Evolutionary conservation across 2,329 filamentous ascomycete species (phyloP).

Genomic region (Chaetomium strumarium): DNA sequence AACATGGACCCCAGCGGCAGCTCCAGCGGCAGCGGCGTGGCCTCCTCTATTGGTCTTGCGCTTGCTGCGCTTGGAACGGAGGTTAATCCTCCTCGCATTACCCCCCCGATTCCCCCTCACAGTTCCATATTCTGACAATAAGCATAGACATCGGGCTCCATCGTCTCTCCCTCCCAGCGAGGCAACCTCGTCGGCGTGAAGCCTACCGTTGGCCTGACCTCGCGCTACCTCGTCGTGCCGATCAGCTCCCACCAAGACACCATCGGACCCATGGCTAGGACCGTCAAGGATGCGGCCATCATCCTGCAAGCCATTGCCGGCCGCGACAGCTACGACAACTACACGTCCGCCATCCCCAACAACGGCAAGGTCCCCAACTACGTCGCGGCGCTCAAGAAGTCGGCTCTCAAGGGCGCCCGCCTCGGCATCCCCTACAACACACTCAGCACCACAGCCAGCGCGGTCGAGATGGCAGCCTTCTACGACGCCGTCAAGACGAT

Average conservation of each 20-base stretch:
- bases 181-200: constrained; percentile 65
- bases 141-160: no score
- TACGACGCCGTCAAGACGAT: no score
- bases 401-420: constrained; percentile 40
- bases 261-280: constrained; percentile 59
- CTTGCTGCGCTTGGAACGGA: constrained; percentile 56
- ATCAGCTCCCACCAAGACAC: constrained; percentile 60
- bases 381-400: constrained; percentile 43
- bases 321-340: no score
- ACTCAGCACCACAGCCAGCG: constrained; percentile 34
- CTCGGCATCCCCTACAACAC: constrained; percentile 49
- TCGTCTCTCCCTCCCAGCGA: constrained; percentile 46
- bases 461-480: constrained; percentile 44
- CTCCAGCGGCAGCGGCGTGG: constrained; percentile 56
- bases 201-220: constrained; percentile 61
- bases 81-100: no score
- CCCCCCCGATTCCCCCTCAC: no score
- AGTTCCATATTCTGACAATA: no score
- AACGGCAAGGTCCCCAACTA: constrained; percentile 54
- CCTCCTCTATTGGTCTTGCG: constrained; percentile 53
- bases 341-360: no score
- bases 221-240: constrained; percentile 58
- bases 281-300: constrained; percentile 59
- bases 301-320: constrained; percentile 60
- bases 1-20: constrained; percentile 56